Conservation (phyloP, 2,329 filamentous ascomycete genomes). For the Epichloe coenophiala region DNA sequence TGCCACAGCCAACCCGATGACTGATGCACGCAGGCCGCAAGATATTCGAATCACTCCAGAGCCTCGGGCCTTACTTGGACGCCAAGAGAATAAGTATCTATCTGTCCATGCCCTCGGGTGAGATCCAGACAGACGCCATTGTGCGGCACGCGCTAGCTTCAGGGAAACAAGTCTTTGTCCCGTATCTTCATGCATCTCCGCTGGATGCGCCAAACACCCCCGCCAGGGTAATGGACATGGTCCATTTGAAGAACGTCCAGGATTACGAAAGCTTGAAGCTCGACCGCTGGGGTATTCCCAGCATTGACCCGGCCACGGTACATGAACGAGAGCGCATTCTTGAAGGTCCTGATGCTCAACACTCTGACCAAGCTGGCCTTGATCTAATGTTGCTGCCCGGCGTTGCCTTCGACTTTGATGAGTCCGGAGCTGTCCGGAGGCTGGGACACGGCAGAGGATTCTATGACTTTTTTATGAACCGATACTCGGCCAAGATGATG, state of each 20-base stretch:
- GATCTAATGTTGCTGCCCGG: conserved; percentile 88
- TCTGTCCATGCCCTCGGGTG: conserved; percentile 79
- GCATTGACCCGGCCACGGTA: conserved; percentile 53
- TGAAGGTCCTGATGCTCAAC: conserved; percentile 39
- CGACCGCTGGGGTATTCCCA: conserved; percentile 94
- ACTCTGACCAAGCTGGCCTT: conserved; percentile 37
- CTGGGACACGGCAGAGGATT: conserved; percentile 93
- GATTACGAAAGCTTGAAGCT: conserved; percentile 67
- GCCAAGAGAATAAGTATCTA: conserved; percentile 74
- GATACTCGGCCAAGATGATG: conserved; percentile 42
- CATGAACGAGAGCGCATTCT: conserved; percentile 58
- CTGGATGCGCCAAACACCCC: conserved; percentile 39
- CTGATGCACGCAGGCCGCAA: conserved; percentile 39
- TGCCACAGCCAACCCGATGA: neutral
- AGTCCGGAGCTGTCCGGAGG: conserved; percentile 47
- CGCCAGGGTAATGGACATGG: conserved; percentile 79
- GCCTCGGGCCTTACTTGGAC: conserved; percentile 59
- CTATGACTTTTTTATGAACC: conserved; percentile 87
- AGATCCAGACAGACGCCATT: conserved; percentile 73
- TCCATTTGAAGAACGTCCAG: conserved; percentile 55
- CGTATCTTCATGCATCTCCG: conserved; percentile 62
- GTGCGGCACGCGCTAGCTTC: conserved; percentile 64
- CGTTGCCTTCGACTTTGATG: conserved; percentile 69
- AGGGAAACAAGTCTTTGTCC: conserved; percentile 82
- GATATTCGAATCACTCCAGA: conserved; percentile 51